Evolutionary conservation across 179 eudicot genomes (phyloP), one percentile per base, ranked within the genome.

Genomic region (Actinidia arguta): DNA sequence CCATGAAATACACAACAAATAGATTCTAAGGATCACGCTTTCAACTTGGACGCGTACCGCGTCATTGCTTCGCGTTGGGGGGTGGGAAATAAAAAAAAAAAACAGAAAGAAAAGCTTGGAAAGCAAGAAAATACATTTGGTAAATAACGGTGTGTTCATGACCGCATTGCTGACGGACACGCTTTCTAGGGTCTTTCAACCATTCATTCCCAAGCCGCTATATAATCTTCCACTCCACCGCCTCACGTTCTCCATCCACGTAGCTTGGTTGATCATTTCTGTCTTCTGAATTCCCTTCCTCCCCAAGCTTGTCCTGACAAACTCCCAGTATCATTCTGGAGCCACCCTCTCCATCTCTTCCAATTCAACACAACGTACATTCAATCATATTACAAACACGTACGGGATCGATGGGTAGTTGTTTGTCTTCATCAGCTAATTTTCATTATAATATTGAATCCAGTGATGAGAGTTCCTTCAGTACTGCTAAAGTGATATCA

Each of bases 341-440:
- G n/a, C n/a, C n/a, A n/a, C n/a, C n/a, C 42, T 12, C 36, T 16
- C 73, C 18, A 48, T 42, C 6, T 11, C 64, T 24, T 36, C 22
- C 27, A 6, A 3, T 61, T 4, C 3, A 3, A 20, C 31, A 10
- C 10, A 36, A 62, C 68, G 68, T 16, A 27, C 42, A 8, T 18
- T 69, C 55, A 12, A 22, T n/a, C 36, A 48, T 12, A 47, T n/a
- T 17, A 69, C 18, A 5, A 55, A 5, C 59, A 55, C 5, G 18
- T 62, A 62, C 36, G 36, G 6, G 4, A 22, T 9, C 31, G 56
- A 78, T 78, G 80, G 80, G 80, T 48, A 46, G n/a, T 78, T 78
- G 80, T 63, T 24, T 78, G 58, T 62, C 80, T 16, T 78, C 80
- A 63, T 22, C n/a, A 24, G 25, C 1, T 25, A 51, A 8, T 3